Base-by-base conservation (phyloP, 768 basidiomycete genomes). In the Suillus hirtellus region DNA sequence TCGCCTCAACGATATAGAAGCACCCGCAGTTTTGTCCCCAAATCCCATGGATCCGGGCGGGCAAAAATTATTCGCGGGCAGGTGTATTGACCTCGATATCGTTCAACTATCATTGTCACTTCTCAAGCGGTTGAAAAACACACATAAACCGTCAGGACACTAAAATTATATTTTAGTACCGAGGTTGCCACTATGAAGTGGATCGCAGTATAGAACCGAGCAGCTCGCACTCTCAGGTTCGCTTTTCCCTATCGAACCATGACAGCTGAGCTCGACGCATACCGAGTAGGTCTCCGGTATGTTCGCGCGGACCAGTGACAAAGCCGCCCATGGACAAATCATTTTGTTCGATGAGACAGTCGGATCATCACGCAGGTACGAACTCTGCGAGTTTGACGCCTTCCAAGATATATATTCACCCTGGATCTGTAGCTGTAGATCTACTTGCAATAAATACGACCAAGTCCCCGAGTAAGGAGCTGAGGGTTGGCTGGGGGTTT, bases 31-130 rank as follows among this genome's bases (percentile, higher is more conserved):
- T 21, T 27, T 11, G 19, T 8, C 15, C 70, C 74, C 12, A 42
- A 71, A 47, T 73, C 75, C 64, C 75, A 73, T 0, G 60, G 68
- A 27, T 34, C 61, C 0, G 71, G 73, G n/a, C 77, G 76, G 75
- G 64, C 65, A 0, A 64, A 69, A 58, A 69, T 77, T 54, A 24
- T 31, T 60, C 43, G 14, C 59, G 8, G 74, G 73, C 2, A 38
- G 63, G 12, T 27, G 66, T 7, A 65, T 78, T 65, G 66, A 77
- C 61, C 70, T 78, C 63, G 69, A 78, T 62, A 40, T 31, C 12
- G 65, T 78, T 58, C 53, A 74, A 56, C 68, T 4, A 46, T 61
- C 10, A 43, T 66, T 47, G 63, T 68, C 63, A 59, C 69, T 15
- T 21, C 15, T 17, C 11, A 42, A 46, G 61, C 60, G 52, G 47